Conservation (phyloP, 1,284 basidiomycete genomes). For the Coniophora puteana region DNA sequence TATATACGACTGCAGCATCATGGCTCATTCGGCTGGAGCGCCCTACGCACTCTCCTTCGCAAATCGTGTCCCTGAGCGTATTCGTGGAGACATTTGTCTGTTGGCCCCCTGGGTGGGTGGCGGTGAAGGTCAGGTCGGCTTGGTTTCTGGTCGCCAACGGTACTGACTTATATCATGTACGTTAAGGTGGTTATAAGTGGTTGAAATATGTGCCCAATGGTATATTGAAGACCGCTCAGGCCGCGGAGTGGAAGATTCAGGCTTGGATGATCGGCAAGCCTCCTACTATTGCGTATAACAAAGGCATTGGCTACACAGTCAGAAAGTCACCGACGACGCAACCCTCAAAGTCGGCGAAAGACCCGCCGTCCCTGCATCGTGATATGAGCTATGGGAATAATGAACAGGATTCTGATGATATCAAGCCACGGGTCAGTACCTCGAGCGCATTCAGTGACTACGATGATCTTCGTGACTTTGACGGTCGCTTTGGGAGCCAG, state of each 20-base stretch:
- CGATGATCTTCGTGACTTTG: conserved; percentile 79
- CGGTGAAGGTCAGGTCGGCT: conserved; percentile 68
- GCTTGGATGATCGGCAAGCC: conserved; percentile 96
- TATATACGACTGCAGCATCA: conserved; percentile 79
- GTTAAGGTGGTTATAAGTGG: conserved; percentile 85
- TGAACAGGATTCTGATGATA: conserved; percentile 35
- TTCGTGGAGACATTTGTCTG: conserved; percentile 84
- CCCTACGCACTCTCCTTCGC: conserved; percentile 92
- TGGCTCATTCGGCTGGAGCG: conserved; percentile 96
- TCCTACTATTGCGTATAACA: conserved; percentile 73
- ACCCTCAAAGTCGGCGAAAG: conserved; percentile 16
- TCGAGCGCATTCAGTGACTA: conserved; percentile 77
- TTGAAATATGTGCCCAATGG: conserved; percentile 94
- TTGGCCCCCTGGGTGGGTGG: conserved; percentile 97
- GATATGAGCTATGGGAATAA: no score
- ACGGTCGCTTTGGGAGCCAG: conserved; percentile 76
- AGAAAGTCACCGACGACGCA: conserved; percentile 31
- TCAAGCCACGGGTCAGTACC: conserved; percentile 51
- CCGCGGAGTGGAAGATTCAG: conserved; percentile 95
- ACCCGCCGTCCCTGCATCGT: not conserved
- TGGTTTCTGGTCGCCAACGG: not conserved
- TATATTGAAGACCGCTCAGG: conserved; percentile 91
- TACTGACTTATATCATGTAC: conserved; percentile 10
- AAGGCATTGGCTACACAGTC: conserved; percentile 75
- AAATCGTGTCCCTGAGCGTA: conserved; percentile 66